Evolutionary conservation across 306 rosid genomes (phyloP).

Genomic region (Quercus rubra): DNA sequence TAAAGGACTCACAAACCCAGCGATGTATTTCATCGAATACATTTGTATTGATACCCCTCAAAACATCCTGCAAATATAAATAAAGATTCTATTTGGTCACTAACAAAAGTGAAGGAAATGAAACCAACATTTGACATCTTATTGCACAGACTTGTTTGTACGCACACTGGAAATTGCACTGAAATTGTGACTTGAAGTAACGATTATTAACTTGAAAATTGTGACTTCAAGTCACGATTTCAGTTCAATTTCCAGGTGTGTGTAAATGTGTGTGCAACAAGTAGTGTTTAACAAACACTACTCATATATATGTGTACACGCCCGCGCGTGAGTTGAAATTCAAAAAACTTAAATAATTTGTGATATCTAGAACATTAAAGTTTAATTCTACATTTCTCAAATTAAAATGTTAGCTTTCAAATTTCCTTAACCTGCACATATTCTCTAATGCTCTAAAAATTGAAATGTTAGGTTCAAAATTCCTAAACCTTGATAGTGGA

Average conservation of each 20-base stretch:
- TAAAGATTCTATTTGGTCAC: not conserved
- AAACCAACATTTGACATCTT: not conserved
- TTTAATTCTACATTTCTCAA: not conserved
- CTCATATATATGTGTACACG: too few relatives aligned
- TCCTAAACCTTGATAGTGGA: constrained; percentile 60
- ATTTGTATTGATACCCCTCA: constrained; percentile 54
- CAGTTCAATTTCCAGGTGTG: too few relatives aligned
- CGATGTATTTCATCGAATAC: constrained; percentile 54
- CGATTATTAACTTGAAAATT: too few relatives aligned
- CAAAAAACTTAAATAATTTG: not conserved
- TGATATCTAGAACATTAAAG: not conserved
- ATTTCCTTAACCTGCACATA: too few relatives aligned
- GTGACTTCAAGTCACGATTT: too few relatives aligned
- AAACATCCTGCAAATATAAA: constrained; percentile 45
- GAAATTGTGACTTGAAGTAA: too few relatives aligned
- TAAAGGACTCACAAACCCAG: constrained; percentile 69
- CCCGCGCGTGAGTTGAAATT: fast-evolving
- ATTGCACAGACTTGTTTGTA: too few relatives aligned
- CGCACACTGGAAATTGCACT: too few relatives aligned
- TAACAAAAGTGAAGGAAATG: not conserved
- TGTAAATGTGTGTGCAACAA: too few relatives aligned
- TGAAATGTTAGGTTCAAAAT: too few relatives aligned
- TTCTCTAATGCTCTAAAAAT: not conserved
- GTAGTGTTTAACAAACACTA: too few relatives aligned
- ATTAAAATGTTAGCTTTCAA: too few relatives aligned